Evolutionary conservation across 306 rosid genomes (phyloP).

Genomic region (Rubus idaeus): DNA sequence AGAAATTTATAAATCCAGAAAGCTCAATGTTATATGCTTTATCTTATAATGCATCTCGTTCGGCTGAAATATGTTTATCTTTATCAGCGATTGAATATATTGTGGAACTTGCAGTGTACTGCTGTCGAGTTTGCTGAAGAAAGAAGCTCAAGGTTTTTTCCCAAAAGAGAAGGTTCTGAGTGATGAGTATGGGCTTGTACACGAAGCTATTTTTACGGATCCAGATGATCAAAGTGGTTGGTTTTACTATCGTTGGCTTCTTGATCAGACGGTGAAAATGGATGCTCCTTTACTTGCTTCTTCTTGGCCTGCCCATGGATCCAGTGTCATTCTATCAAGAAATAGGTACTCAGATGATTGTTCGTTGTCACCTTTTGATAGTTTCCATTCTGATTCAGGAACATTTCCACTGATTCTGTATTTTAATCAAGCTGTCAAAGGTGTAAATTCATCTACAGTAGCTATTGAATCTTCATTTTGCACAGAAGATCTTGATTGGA

Average conservation of each 20-base stretch:
- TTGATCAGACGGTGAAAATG: constrained; percentile 72
- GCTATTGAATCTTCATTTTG: constrained; percentile 51
- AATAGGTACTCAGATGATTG: constrained; percentile 28
- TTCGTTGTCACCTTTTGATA: constrained; percentile 40
- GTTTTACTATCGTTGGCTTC: constrained; percentile 97
- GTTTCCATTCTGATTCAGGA: constrained; percentile 41
- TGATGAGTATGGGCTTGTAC: constrained; percentile 70
- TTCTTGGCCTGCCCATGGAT: constrained; percentile 77
- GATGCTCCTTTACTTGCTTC: constrained; percentile 71
- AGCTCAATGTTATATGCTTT: neutral
- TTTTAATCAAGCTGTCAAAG: constrained; percentile 79
- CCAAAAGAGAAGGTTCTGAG: constrained; percentile 56
- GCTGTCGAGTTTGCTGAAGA: constrained; percentile 60
- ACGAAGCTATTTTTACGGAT: constrained; percentile 82
- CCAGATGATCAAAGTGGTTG: constrained; percentile 98
- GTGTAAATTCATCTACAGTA: constrained; percentile 67
- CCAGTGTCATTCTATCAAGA: constrained; percentile 41
- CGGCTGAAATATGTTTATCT: neutral
- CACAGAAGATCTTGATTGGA: constrained; percentile 59
- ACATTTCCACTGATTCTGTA: constrained; percentile 62
- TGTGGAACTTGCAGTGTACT: constrained; percentile 56
- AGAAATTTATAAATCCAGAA: neutral
- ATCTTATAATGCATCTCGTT: neutral
- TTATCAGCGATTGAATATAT: neutral
- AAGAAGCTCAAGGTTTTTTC: constrained; percentile 57